A percentile compares a stretch with the other conserved stretches of the same genome.
Evolutionary conservation across 441 rosid species (phyloP).

Genomic region (Gossypium davidsonii): DNA sequence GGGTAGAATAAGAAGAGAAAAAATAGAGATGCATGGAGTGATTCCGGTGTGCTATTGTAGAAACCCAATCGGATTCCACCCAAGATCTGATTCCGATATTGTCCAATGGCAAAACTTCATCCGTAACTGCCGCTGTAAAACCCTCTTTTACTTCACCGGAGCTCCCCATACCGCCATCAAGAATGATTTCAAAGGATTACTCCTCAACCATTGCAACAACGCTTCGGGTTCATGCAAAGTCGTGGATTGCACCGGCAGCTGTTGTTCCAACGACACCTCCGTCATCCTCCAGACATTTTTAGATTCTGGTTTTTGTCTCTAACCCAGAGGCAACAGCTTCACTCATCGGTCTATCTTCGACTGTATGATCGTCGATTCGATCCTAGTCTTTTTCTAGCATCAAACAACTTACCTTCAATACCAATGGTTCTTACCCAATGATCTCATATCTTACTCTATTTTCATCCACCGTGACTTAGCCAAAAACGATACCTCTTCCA

Average conservation of each 20-base stretch:
- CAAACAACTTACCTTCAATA: slow-evolving; percentile 75
- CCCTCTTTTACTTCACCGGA: slow-evolving; percentile 81
- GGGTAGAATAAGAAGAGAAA: too few species aligned
- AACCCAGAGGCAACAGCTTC: slow-evolving; percentile 88
- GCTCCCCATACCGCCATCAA: slow-evolving; percentile 46
- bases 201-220: slow-evolving; percentile 53
- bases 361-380: slow-evolving; percentile 86
- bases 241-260: slow-evolving; percentile 49
- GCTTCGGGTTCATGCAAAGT: slow-evolving; percentile 44
- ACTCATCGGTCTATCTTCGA: slow-evolving; percentile 79
- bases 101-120: slow-evolving; percentile 74
- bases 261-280: slow-evolving; percentile 70
- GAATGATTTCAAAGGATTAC: slow-evolving; percentile 66
- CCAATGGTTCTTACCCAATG: slow-evolving; percentile 75
- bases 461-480: slow-evolving; percentile 65
- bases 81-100: slow-evolving; percentile 59
- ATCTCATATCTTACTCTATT: slow-evolving; percentile 65
- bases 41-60: too few species aligned
- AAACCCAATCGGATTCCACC: slow-evolving; percentile 93
- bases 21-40: too few species aligned
- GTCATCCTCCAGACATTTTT: slow-evolving; percentile 64
- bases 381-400: slow-evolving; percentile 90
- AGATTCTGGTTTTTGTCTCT: slow-evolving; percentile 68
- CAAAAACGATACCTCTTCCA: slow-evolving; percentile 56
- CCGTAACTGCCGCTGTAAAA: slow-evolving; percentile 36